Base-by-base conservation (phyloP, 257 asterid species). In the Petunia axillaris region DNA sequence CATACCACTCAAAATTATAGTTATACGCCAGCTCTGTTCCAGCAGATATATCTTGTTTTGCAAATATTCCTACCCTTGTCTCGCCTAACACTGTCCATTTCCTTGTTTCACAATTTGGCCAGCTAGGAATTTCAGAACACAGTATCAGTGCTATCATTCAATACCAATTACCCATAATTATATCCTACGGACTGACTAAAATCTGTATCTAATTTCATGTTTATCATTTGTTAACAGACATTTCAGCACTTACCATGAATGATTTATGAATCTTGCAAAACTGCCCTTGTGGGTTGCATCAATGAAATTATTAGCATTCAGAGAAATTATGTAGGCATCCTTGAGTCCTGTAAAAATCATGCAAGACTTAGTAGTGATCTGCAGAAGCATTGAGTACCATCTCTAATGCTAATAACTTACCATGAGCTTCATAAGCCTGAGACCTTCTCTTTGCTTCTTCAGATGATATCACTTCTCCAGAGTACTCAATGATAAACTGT, bases 81-180 rank as follows among this genome's bases (percentile, higher is more conserved):
- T 92, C 95, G 81, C 98, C 98, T 80, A 92, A 81, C 62, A 93
- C 97, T 50, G 93, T 93, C 99, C 99, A 95, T 85, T 93, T 95
- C 91, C 99, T 90, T 74, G 98, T 95, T 88, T 95, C 98, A 82
- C 97, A 95, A 83, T 93, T 95, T 79, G 99, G 99, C 82, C 87
- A 88, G 81, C 99, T 95, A 89, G 89, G 81, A 75, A 78, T 60
- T 83, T 78, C 81, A 80, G 82, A 80, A 79, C 71, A 77, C 0
- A 48, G 8, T 41, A 48, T 11, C 58, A 70, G 35, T 35, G 5
- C 4, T 68, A 46, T 44, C 58, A 68, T 8, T 53, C 13, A 50
- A 6, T 35, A 48, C 60, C 77, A 71, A 71, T 11, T 10, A 35
- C 44, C 5, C 6, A 36, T 8, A 71, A 35, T 71, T 44, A 5